phyloP scores from a whole-genome alignment of 495 filamentous ascomycete species.

The Tuber indicum region DNA sequence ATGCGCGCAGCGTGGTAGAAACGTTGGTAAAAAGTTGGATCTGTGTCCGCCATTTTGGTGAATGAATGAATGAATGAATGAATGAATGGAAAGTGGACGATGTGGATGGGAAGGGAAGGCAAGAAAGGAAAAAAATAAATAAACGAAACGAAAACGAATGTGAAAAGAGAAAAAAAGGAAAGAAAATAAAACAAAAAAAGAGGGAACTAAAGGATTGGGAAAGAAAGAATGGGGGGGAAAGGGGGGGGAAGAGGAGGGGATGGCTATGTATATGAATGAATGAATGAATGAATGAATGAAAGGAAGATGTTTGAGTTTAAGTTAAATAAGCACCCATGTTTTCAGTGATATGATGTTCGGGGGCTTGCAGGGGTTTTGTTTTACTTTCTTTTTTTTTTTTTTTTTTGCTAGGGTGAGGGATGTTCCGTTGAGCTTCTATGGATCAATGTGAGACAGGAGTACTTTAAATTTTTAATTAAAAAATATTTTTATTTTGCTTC shows the following conservation, averaged over 20 bases:
- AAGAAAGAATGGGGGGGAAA: not conserved
- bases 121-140: not conserved
- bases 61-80: not conserved
- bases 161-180: not conserved
- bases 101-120: too few species aligned
- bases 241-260: not conserved
- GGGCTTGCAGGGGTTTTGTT: not conserved
- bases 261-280: not conserved
- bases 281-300: too few species aligned
- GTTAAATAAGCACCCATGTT: not conserved
- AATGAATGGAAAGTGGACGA: not conserved
- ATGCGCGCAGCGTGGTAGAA: not conserved
- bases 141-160: not conserved
- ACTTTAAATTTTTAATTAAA: too few species aligned
- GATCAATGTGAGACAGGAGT: too few species aligned
- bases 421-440: not conserved
- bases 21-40: conserved; percentile 1
- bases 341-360: not conserved
- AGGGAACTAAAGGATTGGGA: not conserved
- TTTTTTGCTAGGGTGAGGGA: not conserved
- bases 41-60: not conserved
- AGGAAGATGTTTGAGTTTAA: not conserved
- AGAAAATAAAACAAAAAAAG: too few species aligned
- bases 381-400: not conserved
- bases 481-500: too few species aligned